These are phyloP conservation scores for Kuraishia floccosa DNA, from an alignment of 805 yeast genomes.

Conservation along the genomic window DNA sequence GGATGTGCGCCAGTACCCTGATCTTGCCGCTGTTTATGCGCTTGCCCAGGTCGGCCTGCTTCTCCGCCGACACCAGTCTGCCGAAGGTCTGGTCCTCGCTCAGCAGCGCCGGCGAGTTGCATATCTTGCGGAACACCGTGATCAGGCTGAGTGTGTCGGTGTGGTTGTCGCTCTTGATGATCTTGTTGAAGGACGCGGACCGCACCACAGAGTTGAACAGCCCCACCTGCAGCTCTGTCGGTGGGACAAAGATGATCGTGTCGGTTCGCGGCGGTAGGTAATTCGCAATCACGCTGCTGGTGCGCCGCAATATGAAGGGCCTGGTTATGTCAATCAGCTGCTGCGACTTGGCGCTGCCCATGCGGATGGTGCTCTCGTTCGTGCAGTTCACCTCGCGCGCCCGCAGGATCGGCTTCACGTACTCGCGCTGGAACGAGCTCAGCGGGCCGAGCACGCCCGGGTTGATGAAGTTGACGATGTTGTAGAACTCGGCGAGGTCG, in stretches of 20 bases:
- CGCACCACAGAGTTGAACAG: conserved; percentile 41
- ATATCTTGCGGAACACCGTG: conserved; percentile 64
- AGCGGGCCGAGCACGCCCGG: conserved; percentile 69
- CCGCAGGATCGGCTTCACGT: conserved; percentile 56
- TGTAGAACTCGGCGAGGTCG: conserved; percentile 74
- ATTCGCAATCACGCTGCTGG: conserved; percentile 34
- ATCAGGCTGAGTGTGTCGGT: conserved; percentile 55
- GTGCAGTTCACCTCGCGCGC: conserved; percentile 59
- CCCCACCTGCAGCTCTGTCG: conserved; percentile 47
- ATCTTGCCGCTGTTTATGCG: conserved; percentile 51
- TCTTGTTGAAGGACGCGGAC: conserved; percentile 20
- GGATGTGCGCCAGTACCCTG: conserved; percentile 40
- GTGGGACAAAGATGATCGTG: conserved; percentile 64
- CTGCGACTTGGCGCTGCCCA: conserved; percentile 53
- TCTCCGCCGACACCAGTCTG: conserved; percentile 11
- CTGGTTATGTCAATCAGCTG: conserved; percentile 55
- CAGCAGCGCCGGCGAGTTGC: conserved; percentile 69
- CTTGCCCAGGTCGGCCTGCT: conserved; percentile 4
- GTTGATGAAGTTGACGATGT: conserved; percentile 71
- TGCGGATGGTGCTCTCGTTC: conserved; percentile 31
- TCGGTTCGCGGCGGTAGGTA: conserved; percentile 72
- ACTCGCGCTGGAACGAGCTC: conserved; percentile 46
- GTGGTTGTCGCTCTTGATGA: conserved; percentile 16
- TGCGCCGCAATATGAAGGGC: conserved; percentile 61
- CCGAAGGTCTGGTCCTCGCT: conserved; percentile 33